Evolutionary conservation across 495 filamentous ascomycete species (phyloP), one percentile per base, ranked within the genome.

Genomic region (Pseudomonodictys pantanalensis): DNA sequence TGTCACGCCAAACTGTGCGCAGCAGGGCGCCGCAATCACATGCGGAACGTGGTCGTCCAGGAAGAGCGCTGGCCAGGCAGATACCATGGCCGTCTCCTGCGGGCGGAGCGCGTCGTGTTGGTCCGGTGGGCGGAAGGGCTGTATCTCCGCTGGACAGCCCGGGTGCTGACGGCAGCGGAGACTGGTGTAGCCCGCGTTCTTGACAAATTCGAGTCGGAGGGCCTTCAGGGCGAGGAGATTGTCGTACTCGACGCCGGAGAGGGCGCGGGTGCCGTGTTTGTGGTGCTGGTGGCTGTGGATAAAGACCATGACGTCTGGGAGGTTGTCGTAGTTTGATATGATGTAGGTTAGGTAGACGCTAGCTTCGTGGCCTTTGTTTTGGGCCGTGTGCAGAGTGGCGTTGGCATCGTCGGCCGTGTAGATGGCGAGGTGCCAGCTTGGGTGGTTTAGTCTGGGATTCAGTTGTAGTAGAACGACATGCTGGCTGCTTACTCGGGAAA

Each of bases 1-100:
- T 6, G 78, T 78, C 5, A 87, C 84, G 0, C 82, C 86, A 58
- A 91, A 90, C 69, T 90, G 87, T 39, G 84, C 80, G 69, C 86
- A 90, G 64, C 87, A 90, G 10, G 81, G 77, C 0, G 78, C 78
- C 0, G 76, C 81, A 3, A 88, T 71, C 2, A 56, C 43, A 17
- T 52, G 29, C 2, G 59, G 59, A 24, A 62, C 59, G 18, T 53
- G 23, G n/a, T 45, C 17, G 30, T 56, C 52, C 3, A 32, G 29
- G 39, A 62, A 62, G n/a, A 62, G 52, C 25, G 51, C 52, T 11
- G 32, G 4, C 59, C 59, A 62, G 2, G 45, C 52, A 17, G n/a
- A 25, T 25, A 42, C 43, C 59, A 62, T 62, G 35, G 52, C 59
- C 18, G 20, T 12, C 35, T 62, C 59, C 25, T 56, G 59, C 17